Percentiles rank a stretch among this genome's conserved stretches.
Conservation (phyloP, 2,329 filamentous ascomycete species). For the Pseudopyrenochaeta lycopersici region DNA sequence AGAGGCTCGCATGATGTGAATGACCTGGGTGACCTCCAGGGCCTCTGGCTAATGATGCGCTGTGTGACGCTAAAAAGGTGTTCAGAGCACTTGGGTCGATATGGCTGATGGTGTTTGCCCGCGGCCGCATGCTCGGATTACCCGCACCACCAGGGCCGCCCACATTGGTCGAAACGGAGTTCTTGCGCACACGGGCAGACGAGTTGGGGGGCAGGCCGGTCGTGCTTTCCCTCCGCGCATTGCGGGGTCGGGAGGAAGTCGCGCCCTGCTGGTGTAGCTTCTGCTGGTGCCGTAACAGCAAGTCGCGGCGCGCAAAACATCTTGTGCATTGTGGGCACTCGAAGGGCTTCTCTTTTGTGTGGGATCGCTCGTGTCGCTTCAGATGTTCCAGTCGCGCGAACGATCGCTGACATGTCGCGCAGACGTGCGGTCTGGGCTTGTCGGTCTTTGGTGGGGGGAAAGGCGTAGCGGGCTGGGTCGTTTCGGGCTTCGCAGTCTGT, state of each 20-base stretch:
- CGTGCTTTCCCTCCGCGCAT: constrained; percentile 84
- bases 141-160: constrained; percentile 54
- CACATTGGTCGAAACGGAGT: constrained; percentile 76
- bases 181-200: constrained; percentile 84
- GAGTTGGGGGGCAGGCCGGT: constrained; percentile 74
- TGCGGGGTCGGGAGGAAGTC: constrained; percentile 84
- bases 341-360: constrained; percentile 98
- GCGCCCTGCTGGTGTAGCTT: constrained; percentile 95
- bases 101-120: constrained; percentile 96
- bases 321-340: constrained; percentile 93
- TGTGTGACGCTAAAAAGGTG: constrained; percentile 71
- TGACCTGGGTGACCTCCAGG: constrained; percentile 62
- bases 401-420: constrained; percentile 86
- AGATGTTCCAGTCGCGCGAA: constrained; percentile 96
- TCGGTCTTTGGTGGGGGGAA: constrained; percentile 93
- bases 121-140: constrained; percentile 75
- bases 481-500: constrained; percentile 43
- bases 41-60: constrained; percentile 59
- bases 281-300: constrained; percentile 94
- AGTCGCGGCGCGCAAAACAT: constrained; percentile 92
- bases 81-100: constrained; percentile 79
- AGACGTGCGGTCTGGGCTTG: constrained; percentile 95
- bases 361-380: constrained; percentile 96
- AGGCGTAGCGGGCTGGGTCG: constrained; percentile 38
- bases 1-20: constrained; percentile 78